Evolutionary conservation across 2,329 filamentous ascomycete genomes (phyloP).

Genomic region (Hypoxylon sp.): DNA sequence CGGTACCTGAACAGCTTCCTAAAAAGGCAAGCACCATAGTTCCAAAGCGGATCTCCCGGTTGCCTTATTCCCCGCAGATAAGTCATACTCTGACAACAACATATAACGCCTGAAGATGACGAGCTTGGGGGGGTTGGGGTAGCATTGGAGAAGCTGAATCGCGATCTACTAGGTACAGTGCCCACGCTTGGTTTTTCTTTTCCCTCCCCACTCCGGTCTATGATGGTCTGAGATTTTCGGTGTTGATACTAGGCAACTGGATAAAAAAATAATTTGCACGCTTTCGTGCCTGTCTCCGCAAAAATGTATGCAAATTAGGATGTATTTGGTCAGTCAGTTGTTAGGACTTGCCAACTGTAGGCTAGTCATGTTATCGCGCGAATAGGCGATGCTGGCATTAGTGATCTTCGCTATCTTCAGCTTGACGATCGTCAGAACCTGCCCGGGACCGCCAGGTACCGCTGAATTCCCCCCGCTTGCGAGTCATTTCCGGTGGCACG

Average conservation of each 20-base stretch:
- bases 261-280: too few relatives aligned
- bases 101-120: not conserved
- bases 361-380: not conserved
- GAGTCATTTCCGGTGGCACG: slow-evolving; percentile 3
- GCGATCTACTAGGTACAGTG: not conserved
- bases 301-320: too few relatives aligned
- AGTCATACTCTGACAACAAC: slow-evolving; percentile 7
- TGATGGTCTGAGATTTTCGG: not conserved
- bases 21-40: slow-evolving; percentile 23
- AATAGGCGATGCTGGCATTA: not conserved
- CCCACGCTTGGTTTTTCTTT: slow-evolving; percentile 1
- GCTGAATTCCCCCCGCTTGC: slow-evolving; percentile 12
- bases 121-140: slow-evolving; percentile 3
- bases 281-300: too few relatives aligned
- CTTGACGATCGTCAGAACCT: slow-evolving; percentile 2
- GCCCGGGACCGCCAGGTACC: slow-evolving; percentile 7
- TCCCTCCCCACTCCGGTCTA: not conserved
- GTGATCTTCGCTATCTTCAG: slow-evolving; percentile 1
- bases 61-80: slow-evolving; percentile 33
- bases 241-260: not conserved
- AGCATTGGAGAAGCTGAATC: slow-evolving; percentile 21
- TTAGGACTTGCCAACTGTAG: not conserved
- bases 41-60: slow-evolving; percentile 4
- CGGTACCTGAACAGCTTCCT: slow-evolving; percentile 36
- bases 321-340: too few relatives aligned